Percentiles rank a stretch among this genome's conserved stretches.
These are phyloP conservation scores for Kalaharituber pfeilii DNA, from an alignment of 2,329 filamentous ascomycete species.

Conservation along the genomic window DNA sequence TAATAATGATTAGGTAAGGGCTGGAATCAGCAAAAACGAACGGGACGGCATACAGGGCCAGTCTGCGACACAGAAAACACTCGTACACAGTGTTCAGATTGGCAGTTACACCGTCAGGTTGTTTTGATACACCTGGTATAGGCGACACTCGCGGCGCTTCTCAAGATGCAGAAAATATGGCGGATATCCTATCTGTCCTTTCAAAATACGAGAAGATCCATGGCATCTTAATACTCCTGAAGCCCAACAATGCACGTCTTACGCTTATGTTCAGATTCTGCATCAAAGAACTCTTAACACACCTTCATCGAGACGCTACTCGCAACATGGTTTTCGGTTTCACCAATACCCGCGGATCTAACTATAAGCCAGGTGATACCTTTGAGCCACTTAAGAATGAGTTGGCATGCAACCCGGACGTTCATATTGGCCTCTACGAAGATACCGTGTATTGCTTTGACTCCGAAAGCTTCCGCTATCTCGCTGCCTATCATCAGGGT, in stretches of 20 bases:
- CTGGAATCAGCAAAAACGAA: conserved; percentile 21
- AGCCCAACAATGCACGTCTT: conserved; percentile 28
- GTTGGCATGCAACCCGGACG: conserved; percentile 23
- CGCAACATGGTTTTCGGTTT: conserved; percentile 32
- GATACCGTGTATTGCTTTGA: conserved; percentile 30
- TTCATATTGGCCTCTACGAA: conserved; percentile 24
- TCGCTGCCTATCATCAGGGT: conserved; percentile 27
- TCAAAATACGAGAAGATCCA: conserved; percentile 27
- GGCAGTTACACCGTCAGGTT: conserved; percentile 25
- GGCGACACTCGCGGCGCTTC: conserved; percentile 29
- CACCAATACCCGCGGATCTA: conserved; percentile 30
- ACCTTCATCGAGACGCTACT: conserved; percentile 28
- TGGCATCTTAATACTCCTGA: conserved; percentile 31
- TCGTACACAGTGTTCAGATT: conserved; percentile 25
- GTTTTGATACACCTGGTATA: conserved; percentile 30
- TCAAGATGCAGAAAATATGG: conserved; percentile 29
- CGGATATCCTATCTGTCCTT: conserved; percentile 27
- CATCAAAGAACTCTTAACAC: conserved; percentile 29
- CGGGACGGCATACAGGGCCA: conserved; percentile 24
- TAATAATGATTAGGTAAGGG: neutral
- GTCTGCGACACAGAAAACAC: conserved; percentile 28
- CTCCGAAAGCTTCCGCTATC: conserved; percentile 31
- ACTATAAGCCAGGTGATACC: conserved; percentile 30
- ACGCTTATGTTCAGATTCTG: conserved; percentile 29
- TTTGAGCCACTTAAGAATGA: conserved; percentile 26